Percentiles rank a stretch among this genome's conserved stretches.
Evolutionary conservation across 768 basidiomycete genomes (phyloP).

Genomic region (Sistotremastrum suecicum): DNA sequence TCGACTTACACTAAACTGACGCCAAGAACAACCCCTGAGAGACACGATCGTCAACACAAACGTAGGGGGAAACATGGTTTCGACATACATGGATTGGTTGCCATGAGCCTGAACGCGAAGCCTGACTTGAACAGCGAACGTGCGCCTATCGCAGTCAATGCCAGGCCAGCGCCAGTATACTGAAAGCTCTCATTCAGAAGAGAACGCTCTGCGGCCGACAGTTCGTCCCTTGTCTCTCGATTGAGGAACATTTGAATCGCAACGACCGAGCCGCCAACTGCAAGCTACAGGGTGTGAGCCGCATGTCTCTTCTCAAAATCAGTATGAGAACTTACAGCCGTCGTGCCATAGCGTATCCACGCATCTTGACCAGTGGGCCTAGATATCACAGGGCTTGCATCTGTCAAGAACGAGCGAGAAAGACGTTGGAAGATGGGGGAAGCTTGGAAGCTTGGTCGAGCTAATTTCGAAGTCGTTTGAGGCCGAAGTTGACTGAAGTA

Average conservation of each 20-base stretch:
- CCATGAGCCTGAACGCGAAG: constrained; percentile 58
- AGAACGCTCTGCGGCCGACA: constrained; percentile 46
- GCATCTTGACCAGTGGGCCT: constrained; percentile 24
- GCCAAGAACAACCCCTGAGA: constrained; percentile 64
- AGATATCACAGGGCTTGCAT: constrained; percentile 14
- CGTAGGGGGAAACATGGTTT: not conserved
- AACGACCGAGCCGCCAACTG: constrained; percentile 58
- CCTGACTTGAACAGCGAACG: constrained; percentile 63
- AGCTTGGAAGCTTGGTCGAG: no score
- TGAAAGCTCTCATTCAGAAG: constrained; percentile 68
- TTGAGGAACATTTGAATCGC: constrained; percentile 55
- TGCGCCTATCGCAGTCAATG: constrained; percentile 64
- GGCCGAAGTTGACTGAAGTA: no score
- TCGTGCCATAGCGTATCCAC: constrained; percentile 37
- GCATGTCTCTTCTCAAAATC: not conserved
- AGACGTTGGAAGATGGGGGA: not conserved
- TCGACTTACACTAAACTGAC: constrained; percentile 41
- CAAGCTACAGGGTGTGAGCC: constrained; percentile 28
- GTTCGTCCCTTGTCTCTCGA: constrained; percentile 59
- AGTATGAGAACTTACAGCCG: constrained; percentile 28
- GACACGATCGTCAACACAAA: not conserved
- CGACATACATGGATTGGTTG: constrained; percentile 63
- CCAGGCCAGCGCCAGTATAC: constrained; percentile 72
- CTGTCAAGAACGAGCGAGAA: constrained; percentile 1
- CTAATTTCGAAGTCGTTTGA: no score